A percentile compares a stretch with the other conserved stretches of the same genome.
phyloP scores from a whole-genome alignment of 768 basidiomycete genomes.

The Auriscalpium vulgare region DNA sequence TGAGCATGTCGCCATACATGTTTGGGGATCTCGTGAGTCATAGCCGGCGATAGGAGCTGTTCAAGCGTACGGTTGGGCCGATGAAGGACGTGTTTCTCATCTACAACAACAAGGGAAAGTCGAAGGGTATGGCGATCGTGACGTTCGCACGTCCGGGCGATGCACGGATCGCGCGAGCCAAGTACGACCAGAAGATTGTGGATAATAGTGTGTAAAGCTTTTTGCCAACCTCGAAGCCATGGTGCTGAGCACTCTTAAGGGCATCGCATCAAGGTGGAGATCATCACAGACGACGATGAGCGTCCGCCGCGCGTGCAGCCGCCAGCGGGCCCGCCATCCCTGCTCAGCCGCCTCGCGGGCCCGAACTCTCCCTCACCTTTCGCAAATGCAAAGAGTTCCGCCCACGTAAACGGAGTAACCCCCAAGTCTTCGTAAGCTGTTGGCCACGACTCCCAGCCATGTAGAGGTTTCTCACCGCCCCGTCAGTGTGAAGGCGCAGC shows the following conservation, averaged over 20 bases:
- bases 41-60: slow-evolving; percentile 46
- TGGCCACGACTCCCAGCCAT: too few species aligned
- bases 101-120: slow-evolving; percentile 66
- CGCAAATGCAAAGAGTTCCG: neutral
- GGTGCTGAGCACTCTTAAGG: slow-evolving; percentile 28
- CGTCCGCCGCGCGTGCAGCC: slow-evolving; percentile 17
- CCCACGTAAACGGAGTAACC: neutral
- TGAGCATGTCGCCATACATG: neutral
- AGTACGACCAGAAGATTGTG: slow-evolving; percentile 72
- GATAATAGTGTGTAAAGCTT: slow-evolving; percentile 41
- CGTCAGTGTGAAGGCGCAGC: neutral
- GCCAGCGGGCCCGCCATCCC: slow-evolving; percentile 25
- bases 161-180: slow-evolving; percentile 52
- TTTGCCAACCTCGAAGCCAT: too few species aligned
- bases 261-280: slow-evolving; percentile 57
- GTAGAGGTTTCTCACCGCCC: neutral
- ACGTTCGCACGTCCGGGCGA: slow-evolving; percentile 56
- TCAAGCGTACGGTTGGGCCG: slow-evolving; percentile 70
- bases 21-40: neutral
- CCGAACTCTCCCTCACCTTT: neutral
- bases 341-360: slow-evolving; percentile 29
- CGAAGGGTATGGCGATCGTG: slow-evolving; percentile 78
- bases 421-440: neutral
- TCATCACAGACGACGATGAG: slow-evolving; percentile 43
- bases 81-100: slow-evolving; percentile 63